Percentiles rank a stretch among this genome's conserved stretches.
phyloP scores from a whole-genome alignment of 2,329 filamentous ascomycete species.

The Ceratocystis ficicola region DNA sequence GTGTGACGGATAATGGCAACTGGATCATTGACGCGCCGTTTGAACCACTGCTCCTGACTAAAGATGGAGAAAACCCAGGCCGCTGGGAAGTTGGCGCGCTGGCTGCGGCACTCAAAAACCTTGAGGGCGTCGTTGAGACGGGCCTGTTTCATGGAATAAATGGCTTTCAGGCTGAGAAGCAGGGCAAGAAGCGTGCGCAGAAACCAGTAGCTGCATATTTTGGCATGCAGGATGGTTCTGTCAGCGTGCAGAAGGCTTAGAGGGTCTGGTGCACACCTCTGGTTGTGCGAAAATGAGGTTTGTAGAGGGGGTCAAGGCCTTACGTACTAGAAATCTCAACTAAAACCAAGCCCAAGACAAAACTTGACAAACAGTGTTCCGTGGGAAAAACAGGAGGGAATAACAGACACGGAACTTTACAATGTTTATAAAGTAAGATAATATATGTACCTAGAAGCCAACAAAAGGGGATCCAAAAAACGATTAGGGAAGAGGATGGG shows the following conservation, averaged over 20 bases:
- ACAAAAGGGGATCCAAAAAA: slow-evolving; percentile 7
- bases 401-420: not conserved
- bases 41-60: slow-evolving; percentile 52
- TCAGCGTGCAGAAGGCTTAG: slow-evolving; percentile 16
- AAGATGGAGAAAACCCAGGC: slow-evolving; percentile 38
- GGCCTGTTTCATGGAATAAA: slow-evolving; percentile 80
- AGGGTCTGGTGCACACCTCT: not conserved
- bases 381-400: not conserved
- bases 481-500: slow-evolving; percentile 15
- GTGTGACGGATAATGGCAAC: slow-evolving; percentile 47
- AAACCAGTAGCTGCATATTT: slow-evolving; percentile 93
- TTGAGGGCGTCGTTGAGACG: slow-evolving; percentile 72
- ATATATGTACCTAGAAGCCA: slow-evolving; percentile 20
- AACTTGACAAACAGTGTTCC: not conserved
- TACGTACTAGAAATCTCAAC: too few relatives aligned
- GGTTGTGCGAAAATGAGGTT: too few relatives aligned
- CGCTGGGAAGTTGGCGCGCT: slow-evolving; percentile 46
- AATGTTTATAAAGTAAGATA: slow-evolving; percentile 17
- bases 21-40: slow-evolving; percentile 93
- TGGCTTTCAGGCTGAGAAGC: slow-evolving; percentile 48
- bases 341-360: not conserved
- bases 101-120: slow-evolving; percentile 59
- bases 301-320: too few relatives aligned
- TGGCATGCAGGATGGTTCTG: slow-evolving; percentile 63
- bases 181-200: slow-evolving; percentile 58